Base-by-base conservation (phyloP, 495 filamentous ascomycete genomes). In the Neurospora pannonica region DNA sequence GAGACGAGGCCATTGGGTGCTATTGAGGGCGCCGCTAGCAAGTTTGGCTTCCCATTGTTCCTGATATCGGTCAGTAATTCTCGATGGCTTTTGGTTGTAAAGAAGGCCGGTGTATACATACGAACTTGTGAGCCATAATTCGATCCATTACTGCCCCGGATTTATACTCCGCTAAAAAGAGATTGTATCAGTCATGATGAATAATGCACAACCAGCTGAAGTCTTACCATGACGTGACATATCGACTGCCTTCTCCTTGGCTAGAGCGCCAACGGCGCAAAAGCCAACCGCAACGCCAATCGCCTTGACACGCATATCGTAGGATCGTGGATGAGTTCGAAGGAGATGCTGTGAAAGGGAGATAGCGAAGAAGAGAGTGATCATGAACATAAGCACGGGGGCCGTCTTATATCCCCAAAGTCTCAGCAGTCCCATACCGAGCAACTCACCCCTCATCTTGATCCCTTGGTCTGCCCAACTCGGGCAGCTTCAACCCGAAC, bases 101-200 rank as follows among this genome's bases (percentile, higher is more conserved):
- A 31, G 54, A 31, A 34, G 1, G 46, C 10, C 5, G 13, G 54
- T 62, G 54, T 62, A 7, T 9, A 62, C 54, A 34, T 62, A 62
- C 54, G 13, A 72, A 39, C 74, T 72, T 75, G 74, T 72, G 34
- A 3, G 38, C 70, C 74, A 75, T 75, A n/a, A 75, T 24, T 39
- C 71, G 43, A 39, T 72, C 74, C 74, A 75, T 75, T 21, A 72
- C 71, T 48, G 24, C 42, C 36, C 38, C 39, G 7, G 42, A 46
- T 46, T n/a, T 72, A 54, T 31, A 72, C 40, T 46, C 54, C 24
- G 54, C 54, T 62, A 7, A 4, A 60, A 60, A 1, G 24, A 24
- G 13, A 17, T 31, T 62, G 21, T 31, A 13, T 62, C 13, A 62
- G 54, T 9, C 54, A 17, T 34, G 24, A 28, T 62, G 13, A 28